Base-by-base conservation (phyloP, 441 rosid species). In the Gossypium trilobum region DNA sequence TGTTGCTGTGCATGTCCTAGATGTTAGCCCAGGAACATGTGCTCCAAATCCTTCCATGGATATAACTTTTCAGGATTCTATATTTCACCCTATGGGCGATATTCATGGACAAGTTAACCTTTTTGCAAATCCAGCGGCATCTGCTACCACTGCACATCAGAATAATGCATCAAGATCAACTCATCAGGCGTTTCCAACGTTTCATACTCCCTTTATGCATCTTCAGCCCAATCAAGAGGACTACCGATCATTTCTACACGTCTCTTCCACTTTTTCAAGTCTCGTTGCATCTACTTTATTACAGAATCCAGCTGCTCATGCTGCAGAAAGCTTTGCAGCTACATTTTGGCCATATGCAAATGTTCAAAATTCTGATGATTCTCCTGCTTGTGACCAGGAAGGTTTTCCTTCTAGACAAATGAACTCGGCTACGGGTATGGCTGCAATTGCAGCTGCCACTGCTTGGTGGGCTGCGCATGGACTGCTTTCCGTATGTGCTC, bases 391-490 rank as follows among this genome's bases (percentile, higher is more conserved):
- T 71, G 61, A 61, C 25, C 87, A 83, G 70, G 87, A 85, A 73
- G 78, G 82, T 71, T 85, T 78, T 73, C 78, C 76, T 44, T 73
- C 85, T 14, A 62, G 81, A 63, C 92, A 76, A 68, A 70, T 75
- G 70, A 84, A 78, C 84, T 77, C 90, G 70, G 75, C 80, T 68
- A 88, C 97, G 29, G 84, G 85, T 80, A 71, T 88, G 90, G 85
- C 93, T 59, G 91, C 91, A 29, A 81, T 94, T 55, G 93, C 87
- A 57, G 95, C 92, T 74, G 99, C 97, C 81, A 87, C 93, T 74
- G 95, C 97, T 27, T 90, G 97, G 97, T 90, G 99, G 99, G 91
- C 92, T 33, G 91, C 99, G 67, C 95, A 94, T 73, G 99, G 99
- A 71, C 75, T 94, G 69, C 87, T 91, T 76, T 96, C 94, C 70